Base-by-base conservation (phyloP, 2,329 filamentous ascomycete genomes). In the Aspergillus flavus region DNA sequence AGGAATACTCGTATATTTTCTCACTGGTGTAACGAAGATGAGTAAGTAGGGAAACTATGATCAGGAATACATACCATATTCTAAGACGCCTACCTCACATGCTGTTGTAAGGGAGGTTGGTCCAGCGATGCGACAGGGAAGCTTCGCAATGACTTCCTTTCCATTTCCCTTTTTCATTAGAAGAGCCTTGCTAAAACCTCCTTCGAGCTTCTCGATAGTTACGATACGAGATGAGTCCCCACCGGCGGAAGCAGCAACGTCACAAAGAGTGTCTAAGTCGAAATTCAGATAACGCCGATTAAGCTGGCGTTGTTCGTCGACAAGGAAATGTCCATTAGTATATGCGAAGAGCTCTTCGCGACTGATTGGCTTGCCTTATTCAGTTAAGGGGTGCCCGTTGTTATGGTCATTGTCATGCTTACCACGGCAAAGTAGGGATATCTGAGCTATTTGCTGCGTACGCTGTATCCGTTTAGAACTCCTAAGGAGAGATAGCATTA, bases 161-260 rank as follows among this genome's bases (percentile, higher is more conserved):
- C 71, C 71, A 63, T 77, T 66, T 21, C 63, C 64, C 50, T 64
- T 76, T 57, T 19, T 70, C 62, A 78, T 67, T 4, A 74, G 41
- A 16, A 77, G 64, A 48, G 71, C 75, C 58, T 76, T 78, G 64
- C 68, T 75, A 57, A 76, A 76, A 2, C 69, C 69, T 23, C 75
- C 73, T 60, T 78, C 73, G 21, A 60, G 9, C 32, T 12, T 34
- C 32, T 34, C 10, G 3, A 11, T 34, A 34, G 32, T 12, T 34
- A 12, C 10, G 11, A 75, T 61, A 2, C 43, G 67, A 53, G 65
- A 71, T 19, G 26, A 9, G 1, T n/a, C 55, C 7, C 30, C 64
- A 6, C 62, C 63, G 11, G 59, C 60, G 1, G 57, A n/a, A 23
- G 69, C 66, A 58, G 66, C 66, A 50, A 66, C 23, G 41, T 62